Conservation (phyloP, 495 filamentous ascomycete genomes). For the Neurospora sp. region DNA sequence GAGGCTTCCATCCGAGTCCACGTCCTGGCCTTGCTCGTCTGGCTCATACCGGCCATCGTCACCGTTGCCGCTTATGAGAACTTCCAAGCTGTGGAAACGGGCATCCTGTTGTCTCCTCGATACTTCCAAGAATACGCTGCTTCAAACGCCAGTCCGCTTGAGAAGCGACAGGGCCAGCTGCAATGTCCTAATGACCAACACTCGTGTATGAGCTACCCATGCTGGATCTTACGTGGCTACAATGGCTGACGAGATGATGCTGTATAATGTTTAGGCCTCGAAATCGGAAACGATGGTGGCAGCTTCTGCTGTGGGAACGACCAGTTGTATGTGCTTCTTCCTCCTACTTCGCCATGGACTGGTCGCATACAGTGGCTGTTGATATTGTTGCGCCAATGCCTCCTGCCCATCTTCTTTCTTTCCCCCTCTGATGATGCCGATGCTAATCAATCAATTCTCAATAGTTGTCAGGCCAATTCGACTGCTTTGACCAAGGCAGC, state of each 20-base stretch:
- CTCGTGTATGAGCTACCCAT: slow-evolving; percentile 7
- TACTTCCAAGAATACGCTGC: slow-evolving; percentile 1
- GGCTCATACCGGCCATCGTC: background rate
- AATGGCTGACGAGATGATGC: background rate
- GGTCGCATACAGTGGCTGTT: background rate
- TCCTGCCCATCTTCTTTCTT: background rate
- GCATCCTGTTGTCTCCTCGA: slow-evolving; percentile 8
- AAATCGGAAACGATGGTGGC: slow-evolving; percentile 7
- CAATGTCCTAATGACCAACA: slow-evolving; percentile 3
- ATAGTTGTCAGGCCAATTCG: slow-evolving; percentile 23
- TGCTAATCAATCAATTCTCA: background rate
- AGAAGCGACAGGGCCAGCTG: slow-evolving; percentile 3
- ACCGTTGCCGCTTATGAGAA: slow-evolving; percentile 1
- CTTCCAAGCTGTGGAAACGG: slow-evolving; percentile 12
- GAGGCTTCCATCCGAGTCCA: background rate
- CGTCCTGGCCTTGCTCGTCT: background rate
- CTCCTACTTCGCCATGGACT: background rate
- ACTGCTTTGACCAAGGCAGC: slow-evolving; percentile 4
- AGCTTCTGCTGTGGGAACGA: slow-evolving; percentile 7
- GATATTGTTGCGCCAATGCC: background rate
- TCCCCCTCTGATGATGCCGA: background rate
- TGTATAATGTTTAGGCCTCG: slow-evolving; percentile 2
- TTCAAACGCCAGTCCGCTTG: slow-evolving; percentile 5
- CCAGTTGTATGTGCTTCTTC: slow-evolving; percentile 7
- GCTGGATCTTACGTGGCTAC: background rate